Percentiles rank a stretch among this genome's conserved stretches.
Conservation (phyloP, 1,139 yeast genomes). For the Kodamaea sp. region DNA sequence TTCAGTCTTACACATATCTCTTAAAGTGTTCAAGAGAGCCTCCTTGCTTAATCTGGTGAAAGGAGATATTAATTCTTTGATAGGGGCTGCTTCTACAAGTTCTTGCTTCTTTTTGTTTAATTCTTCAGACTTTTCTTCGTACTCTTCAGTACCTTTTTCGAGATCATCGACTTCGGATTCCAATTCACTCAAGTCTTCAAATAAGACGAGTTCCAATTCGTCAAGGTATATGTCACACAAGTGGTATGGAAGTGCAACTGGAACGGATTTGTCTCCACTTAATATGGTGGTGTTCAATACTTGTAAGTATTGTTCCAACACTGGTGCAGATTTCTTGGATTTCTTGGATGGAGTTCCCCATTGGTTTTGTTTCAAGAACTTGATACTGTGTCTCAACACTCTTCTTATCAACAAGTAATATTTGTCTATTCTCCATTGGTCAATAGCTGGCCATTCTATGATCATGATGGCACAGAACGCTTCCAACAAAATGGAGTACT, state of each 20-base stretch:
- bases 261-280: constrained; percentile 59
- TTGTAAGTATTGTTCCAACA: constrained; percentile 48
- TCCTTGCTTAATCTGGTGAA: constrained; percentile 53
- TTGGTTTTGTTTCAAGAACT: constrained; percentile 49
- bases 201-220: constrained; percentile 72
- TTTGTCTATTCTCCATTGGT: constrained; percentile 86
- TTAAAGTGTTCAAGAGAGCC: constrained; percentile 62
- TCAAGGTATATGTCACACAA: constrained; percentile 81
- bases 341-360: constrained; percentile 42
- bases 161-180: constrained; percentile 43
- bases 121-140: constrained; percentile 29
- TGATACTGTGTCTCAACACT: constrained; percentile 65
- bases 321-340: constrained; percentile 27
- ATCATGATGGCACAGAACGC: constrained; percentile 84
- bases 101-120: constrained; percentile 25
- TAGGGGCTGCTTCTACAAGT: constrained; percentile 51
- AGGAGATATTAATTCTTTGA: constrained; percentile 56
- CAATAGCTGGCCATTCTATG: constrained; percentile 83
- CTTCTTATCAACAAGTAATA: constrained; percentile 79
- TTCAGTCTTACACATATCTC: constrained; percentile 65
- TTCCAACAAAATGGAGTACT: constrained; percentile 54
- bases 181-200: constrained; percentile 42
- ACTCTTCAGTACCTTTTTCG: constrained; percentile 28
- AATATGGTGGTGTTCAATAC: constrained; percentile 41
- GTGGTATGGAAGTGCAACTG: constrained; percentile 83